Evolutionary conservation across 192 early-diverging fungal genomes (phyloP).

Genomic region (Phlyctochytrium bullatum): DNA sequence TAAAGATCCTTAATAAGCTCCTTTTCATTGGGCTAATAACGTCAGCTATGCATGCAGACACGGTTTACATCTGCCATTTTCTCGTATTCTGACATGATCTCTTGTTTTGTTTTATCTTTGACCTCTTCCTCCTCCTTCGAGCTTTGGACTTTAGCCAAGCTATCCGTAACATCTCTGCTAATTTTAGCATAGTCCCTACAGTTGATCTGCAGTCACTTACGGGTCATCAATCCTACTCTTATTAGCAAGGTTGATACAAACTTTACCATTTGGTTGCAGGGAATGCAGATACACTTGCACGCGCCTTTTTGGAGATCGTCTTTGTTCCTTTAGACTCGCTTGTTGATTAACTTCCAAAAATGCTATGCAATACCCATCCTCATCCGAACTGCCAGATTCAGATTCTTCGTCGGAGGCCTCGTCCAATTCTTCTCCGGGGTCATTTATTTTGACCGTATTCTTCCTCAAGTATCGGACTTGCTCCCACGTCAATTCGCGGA

Average conservation of each 20-base stretch:
- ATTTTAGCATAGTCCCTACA: no score
- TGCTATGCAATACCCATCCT: conserved; percentile 9
- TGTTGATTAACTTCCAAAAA: not conserved
- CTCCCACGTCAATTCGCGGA: conserved; percentile 53
- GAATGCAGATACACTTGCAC: conserved; percentile 5
- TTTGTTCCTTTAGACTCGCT: not conserved
- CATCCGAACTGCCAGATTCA: conserved; percentile 32
- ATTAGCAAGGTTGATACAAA: not conserved
- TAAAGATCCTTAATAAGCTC: conserved; percentile 18
- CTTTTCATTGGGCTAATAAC: conserved; percentile 14
- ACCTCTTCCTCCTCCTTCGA: not conserved
- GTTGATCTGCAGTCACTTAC: not conserved
- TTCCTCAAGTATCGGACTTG: conserved; percentile 57
- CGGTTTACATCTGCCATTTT: conserved; percentile 22
- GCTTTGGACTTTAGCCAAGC: conserved; percentile 2
- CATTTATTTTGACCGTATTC: conserved; percentile 49
- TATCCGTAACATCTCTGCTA: conserved; percentile 15
- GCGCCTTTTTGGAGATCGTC: not conserved
- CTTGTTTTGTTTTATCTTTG: conserved; percentile 21
- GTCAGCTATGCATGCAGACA: not conserved
- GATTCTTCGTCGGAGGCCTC: conserved; percentile 30
- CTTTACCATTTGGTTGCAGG: conserved; percentile 5
- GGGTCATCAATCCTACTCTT: conserved; percentile 1
- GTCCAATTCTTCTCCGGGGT: conserved; percentile 1
- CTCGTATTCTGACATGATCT: conserved; percentile 26